Percentiles rank a stretch among this genome's conserved stretches.
phyloP scores from a whole-genome alignment of 139 green algal genomes.

The Pycnococcus provasolii region DNA sequence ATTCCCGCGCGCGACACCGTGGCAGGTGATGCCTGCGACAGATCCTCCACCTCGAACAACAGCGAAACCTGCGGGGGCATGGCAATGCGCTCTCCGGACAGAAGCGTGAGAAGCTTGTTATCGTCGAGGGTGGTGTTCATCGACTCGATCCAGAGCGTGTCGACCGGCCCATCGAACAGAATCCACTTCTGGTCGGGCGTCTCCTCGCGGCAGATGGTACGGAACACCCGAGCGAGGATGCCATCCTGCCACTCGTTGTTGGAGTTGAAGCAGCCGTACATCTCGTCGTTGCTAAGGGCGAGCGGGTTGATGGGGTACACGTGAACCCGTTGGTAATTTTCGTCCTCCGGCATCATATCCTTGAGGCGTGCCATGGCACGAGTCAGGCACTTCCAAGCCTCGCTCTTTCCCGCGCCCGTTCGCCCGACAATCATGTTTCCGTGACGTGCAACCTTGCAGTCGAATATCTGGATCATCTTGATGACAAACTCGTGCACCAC shows the following conservation, averaged over 20 bases:
- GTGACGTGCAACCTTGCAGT: slow-evolving; percentile 78
- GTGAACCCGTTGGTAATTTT: slow-evolving; percentile 39
- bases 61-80: slow-evolving; percentile 58
- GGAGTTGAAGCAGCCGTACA: slow-evolving; percentile 67
- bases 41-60: slow-evolving; percentile 75
- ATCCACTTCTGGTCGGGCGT: slow-evolving; percentile 59
- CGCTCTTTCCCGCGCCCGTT: slow-evolving; percentile 66
- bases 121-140: slow-evolving; percentile 77
- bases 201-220: slow-evolving; percentile 58
- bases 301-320: slow-evolving; percentile 75
- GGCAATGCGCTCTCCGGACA: slow-evolving; percentile 61
- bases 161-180: slow-evolving; percentile 69
- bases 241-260: slow-evolving; percentile 67
- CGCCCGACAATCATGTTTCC: slow-evolving; percentile 85
- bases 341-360: neutral
- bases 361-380: slow-evolving; percentile 49
- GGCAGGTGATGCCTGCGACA: slow-evolving; percentile 55
- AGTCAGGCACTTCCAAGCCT: slow-evolving; percentile 64
- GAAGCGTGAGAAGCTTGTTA: slow-evolving; percentile 70
- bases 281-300: slow-evolving; percentile 65
- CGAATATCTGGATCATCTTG: slow-evolving; percentile 83
- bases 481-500: slow-evolving; percentile 61
- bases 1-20: slow-evolving; percentile 62
- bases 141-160: slow-evolving; percentile 72
- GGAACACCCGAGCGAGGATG: slow-evolving; percentile 59